These are phyloP conservation scores for Metschnikowia cubensis DNA, from an alignment of 805 yeast genomes.

Conservation along the genomic window DNA sequence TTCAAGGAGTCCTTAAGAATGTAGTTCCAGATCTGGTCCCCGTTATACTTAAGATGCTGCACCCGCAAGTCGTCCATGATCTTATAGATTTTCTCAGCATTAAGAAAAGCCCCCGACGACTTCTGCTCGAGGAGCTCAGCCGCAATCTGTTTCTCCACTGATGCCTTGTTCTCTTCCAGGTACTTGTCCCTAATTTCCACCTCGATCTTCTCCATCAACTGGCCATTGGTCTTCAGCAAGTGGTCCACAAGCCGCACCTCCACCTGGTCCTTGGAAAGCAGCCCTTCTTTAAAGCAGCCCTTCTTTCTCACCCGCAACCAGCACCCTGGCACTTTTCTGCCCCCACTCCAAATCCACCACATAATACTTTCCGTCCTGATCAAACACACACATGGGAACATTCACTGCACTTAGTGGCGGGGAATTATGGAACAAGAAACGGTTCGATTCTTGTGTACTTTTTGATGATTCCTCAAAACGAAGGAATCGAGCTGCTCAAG, in stretches of 20 bases:
- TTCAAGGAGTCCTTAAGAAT: constrained; percentile 5
- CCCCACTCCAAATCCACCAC: constrained; percentile 12
- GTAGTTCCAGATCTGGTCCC: constrained; percentile 7
- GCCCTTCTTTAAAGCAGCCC: neutral
- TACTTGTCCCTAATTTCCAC: constrained; percentile 3
- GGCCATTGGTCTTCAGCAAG: neutral
- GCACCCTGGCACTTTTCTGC: neutral
- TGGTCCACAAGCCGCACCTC: constrained; percentile 1
- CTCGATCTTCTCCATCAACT: constrained; percentile 3
- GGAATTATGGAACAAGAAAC: neutral
- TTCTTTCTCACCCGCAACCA: neutral
- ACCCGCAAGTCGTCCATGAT: constrained; percentile 10
- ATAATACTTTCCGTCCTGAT: constrained; percentile 6
- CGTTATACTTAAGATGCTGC: constrained; percentile 6
- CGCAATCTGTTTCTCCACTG: neutral
- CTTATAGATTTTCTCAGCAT: constrained; percentile 1
- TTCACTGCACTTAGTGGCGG: neutral
- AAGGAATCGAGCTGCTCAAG: too few species aligned
- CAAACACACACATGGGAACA: constrained; percentile 6
- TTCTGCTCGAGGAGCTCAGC: neutral
- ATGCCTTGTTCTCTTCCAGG: neutral
- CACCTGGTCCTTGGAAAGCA: constrained; percentile 1
- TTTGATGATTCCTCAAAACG: too few species aligned
- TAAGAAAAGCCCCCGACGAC: neutral
- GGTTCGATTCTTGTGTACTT: too few species aligned